Percentiles rank a stretch among this genome's conserved stretches.
These are phyloP conservation scores for Sporothrix luriei DNA, from an alignment of 2,329 filamentous ascomycete species.

Conservation along the genomic window DNA sequence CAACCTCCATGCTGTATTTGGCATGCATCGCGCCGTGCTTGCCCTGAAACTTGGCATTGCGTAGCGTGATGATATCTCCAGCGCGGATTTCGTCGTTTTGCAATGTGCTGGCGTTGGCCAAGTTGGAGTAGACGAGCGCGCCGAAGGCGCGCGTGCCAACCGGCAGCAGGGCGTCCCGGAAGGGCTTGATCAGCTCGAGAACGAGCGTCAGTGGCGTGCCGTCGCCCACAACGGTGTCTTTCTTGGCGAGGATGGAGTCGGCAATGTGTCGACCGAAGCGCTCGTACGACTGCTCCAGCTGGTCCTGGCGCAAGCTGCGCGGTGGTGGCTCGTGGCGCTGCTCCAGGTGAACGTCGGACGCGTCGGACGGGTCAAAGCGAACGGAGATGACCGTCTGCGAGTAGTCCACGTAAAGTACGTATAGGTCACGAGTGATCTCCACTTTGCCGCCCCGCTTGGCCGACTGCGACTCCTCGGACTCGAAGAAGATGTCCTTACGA, in stretches of 20 bases:
- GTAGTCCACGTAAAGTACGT: slow-evolving; percentile 92
- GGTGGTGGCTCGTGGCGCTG: slow-evolving; percentile 88
- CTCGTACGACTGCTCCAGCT: slow-evolving; percentile 83
- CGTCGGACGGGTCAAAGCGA: slow-evolving; percentile 73
- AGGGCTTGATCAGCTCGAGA: slow-evolving; percentile 74
- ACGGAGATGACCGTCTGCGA: slow-evolving; percentile 88
- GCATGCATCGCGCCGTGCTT: slow-evolving; percentile 94
- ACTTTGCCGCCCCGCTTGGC: slow-evolving; percentile 70
- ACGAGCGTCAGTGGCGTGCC: slow-evolving; percentile 78
- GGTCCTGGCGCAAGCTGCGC: slow-evolving; percentile 80
- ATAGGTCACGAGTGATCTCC: slow-evolving; percentile 76
- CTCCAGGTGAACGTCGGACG: slow-evolving; percentile 72
- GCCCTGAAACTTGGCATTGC: slow-evolving; percentile 92
- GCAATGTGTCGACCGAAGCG: slow-evolving; percentile 78
- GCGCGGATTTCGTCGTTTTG: slow-evolving; percentile 89
- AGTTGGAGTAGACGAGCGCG: slow-evolving; percentile 88
- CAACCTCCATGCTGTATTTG: slow-evolving; percentile 87
- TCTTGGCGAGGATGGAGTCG: slow-evolving; percentile 68
- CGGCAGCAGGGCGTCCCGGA: slow-evolving; percentile 73
- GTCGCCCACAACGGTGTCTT: slow-evolving; percentile 80
- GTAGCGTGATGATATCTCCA: slow-evolving; percentile 89
- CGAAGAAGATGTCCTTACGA: slow-evolving; percentile 79
- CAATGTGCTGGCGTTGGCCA: slow-evolving; percentile 88
- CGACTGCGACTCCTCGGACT: slow-evolving; percentile 76
- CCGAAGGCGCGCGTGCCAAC: slow-evolving; percentile 90